These are phyloP conservation scores for Hypoxylon cercidicola DNA, from an alignment of 495 filamentous ascomycete genomes.

Conservation along the genomic window DNA sequence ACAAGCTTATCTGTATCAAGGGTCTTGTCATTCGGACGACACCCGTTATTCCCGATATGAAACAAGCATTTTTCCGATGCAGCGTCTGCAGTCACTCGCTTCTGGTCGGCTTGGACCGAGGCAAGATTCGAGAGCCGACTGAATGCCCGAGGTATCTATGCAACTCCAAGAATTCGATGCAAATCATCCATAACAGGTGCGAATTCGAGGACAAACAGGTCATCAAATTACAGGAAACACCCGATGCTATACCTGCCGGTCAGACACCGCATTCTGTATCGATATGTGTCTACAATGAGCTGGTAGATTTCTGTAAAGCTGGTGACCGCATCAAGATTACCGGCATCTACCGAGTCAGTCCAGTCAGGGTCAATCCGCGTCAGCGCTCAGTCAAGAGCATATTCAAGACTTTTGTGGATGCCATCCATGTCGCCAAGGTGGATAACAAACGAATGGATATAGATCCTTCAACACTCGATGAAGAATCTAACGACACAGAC, in stretches of 20 bases:
- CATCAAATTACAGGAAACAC: conserved; percentile 98
- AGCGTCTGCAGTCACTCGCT: conserved; percentile 90
- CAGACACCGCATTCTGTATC: conserved; percentile 99
- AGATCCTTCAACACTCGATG: conserved; percentile 84
- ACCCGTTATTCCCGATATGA: conserved; percentile 98
- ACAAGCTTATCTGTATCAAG: conserved; percentile 95
- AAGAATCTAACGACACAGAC: conserved; percentile 77
- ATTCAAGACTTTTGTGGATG: conserved; percentile 98
- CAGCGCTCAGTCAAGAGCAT: conserved; percentile 91
- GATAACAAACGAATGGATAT: conserved; percentile 93
- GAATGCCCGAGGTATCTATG: conserved; percentile 87
- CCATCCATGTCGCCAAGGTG: conserved; percentile 94
- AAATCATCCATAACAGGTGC: conserved; percentile 96
- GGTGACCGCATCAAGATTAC: conserved; percentile 97
- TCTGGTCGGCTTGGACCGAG: conserved; percentile 90
- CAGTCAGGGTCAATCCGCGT: conserved; percentile 93
- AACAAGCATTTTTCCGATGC: conserved; percentile 92
- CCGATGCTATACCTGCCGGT: conserved; percentile 91
- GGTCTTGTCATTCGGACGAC: conserved; percentile 96
- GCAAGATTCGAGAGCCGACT: conserved; percentile 95
- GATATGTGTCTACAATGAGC: conserved; percentile 94
- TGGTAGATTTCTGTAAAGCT: conserved; percentile 97
- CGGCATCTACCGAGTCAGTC: conserved; percentile 93
- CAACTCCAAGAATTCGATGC: conserved; percentile 91
- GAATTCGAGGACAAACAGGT: conserved; percentile 97